These are phyloP conservation scores for Trametes maxima DNA, from an alignment of 768 basidiomycete genomes.

Conservation along the genomic window DNA sequence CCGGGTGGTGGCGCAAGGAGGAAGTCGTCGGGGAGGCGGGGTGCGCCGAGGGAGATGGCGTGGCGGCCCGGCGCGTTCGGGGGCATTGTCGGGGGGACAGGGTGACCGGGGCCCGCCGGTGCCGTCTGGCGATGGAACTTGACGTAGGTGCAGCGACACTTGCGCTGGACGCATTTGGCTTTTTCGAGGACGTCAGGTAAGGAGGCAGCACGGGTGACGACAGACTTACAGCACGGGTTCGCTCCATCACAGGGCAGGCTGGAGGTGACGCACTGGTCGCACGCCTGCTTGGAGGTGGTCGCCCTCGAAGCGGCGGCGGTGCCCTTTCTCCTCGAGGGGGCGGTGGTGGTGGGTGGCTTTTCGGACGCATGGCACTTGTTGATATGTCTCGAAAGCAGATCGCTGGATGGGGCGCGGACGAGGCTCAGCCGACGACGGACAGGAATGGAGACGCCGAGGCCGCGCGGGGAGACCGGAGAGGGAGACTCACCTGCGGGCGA, in stretches of 20 bases:
- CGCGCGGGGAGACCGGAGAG: background rate
- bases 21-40: slow-evolving; percentile 45
- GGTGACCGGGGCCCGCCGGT: slow-evolving; percentile 73
- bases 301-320: slow-evolving; percentile 68
- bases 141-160: slow-evolving; percentile 75
- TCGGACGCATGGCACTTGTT: slow-evolving; percentile 88
- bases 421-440: slow-evolving; percentile 3
- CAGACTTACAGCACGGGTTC: slow-evolving; percentile 73
- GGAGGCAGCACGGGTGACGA: slow-evolving; percentile 3
- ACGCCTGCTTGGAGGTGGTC: slow-evolving; percentile 80
- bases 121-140: slow-evolving; percentile 85
- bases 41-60: slow-evolving; percentile 23
- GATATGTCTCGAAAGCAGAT: slow-evolving; percentile 82
- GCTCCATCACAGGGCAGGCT: slow-evolving; percentile 77
- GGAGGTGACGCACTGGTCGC: slow-evolving; percentile 81
- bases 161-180: slow-evolving; percentile 78
- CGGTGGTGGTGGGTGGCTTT: slow-evolving; percentile 49
- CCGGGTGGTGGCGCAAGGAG: slow-evolving; percentile 42
- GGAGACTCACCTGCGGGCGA: slow-evolving; percentile 69
- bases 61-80: slow-evolving; percentile 25
- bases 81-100: slow-evolving; percentile 35
- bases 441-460: background rate
- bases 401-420: slow-evolving; percentile 45
- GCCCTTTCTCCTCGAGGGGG: slow-evolving; percentile 61
- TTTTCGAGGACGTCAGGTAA: slow-evolving; percentile 5